Base-by-base conservation (phyloP, 2,329 filamentous ascomycete genomes). In the Aurifilum marmelostoma region DNA sequence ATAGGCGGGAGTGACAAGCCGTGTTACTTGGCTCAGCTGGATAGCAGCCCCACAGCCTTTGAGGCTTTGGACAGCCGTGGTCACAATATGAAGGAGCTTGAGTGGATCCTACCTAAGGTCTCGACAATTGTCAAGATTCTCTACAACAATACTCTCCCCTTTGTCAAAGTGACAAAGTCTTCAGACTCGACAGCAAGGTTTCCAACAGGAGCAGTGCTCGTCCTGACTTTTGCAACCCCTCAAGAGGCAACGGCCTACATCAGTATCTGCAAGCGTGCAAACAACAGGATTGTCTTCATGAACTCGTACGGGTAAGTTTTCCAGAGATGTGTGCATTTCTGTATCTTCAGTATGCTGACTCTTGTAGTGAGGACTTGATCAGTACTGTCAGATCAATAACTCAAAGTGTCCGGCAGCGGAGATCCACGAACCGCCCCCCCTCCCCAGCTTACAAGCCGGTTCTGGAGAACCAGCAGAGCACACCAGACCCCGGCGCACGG, bases 21-120 rank as follows among this genome's bases (percentile, higher is more conserved):
- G 0, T 71, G 67, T 47, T 29, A 27, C 39, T 32, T 71, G 9
- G n/a, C 59, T 8, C 4, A 54, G 24, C n/a, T 27, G 3, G 21
- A 5, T 12, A 18, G 41, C 1, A 21, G 11, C 16, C 37, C 16
- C 8, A 12, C 1, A 21, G 24, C 6, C 7, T 70, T 71, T 59
- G 39, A 66, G 16, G 50, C 59, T 47, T 39, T 61, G 3, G 65
- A 70, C 29, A 9, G 37, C n/a, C 37, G 3, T 34, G 63, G 54
- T 34, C 3, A 34, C 39, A 12, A 12, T 7, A 16, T 56, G 3
- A 27, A 34, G 16, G 68, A 65, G 12, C 70, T 71, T 14, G 50
- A 24, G 16, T 71, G 70, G 70, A 61, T 71, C 11, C 60, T 34
- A n/a, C 68, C 68, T 8, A 66, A 56, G 32, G 14, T 60, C 7